Base-by-base conservation (phyloP, 2,329 filamentous ascomycete genomes). In the Ilyonectria mors-panacis region DNA sequence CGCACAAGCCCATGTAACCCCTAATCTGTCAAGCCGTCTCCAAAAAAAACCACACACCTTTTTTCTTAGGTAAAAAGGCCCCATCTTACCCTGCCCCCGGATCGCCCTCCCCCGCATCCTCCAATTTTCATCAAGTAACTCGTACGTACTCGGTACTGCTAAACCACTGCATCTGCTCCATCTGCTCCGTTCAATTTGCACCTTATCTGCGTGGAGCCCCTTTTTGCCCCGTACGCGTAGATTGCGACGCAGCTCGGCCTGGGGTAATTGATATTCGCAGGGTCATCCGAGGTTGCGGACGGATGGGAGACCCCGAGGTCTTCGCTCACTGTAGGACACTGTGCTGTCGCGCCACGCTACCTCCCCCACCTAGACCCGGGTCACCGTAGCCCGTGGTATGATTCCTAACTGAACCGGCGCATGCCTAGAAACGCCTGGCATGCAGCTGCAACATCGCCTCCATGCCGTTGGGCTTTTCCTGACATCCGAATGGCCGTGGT, bases 121-220 rank as follows among this genome's bases (percentile, higher is more conserved):
- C 70, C 72, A 73, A 71, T 74, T 74, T 74, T 60, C 37, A 74
- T 74, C 58, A 74, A 58, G 72, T 73, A 73, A 73, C 57, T 66
- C 65, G 50, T 73, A 73, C 71, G 72, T 73, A 74, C 70, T 62
- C 63, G 48, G 39, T 73, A 73, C 60, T 66, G 21, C 45, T 58
- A 63, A 57, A 54, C 23, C 28, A n/a, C n/a, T 30, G 30, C 26
- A 42, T 44, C 15, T 21, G 26, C n/a, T 30, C 26, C 26, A 42
- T 44, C 15, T 21, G 13, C 44, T 44, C 51, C 50, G 39, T 42
- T 62, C 65, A 26, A 45, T 26, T 50, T 51, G 6, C 42, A 66
- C 67, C 62, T 63, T 60, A 60, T 65, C 56, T 64, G 44, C 45
- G 50, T 51, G 58, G 58, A 54, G 58, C 1, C 2, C 19, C 26